Percentiles rank a stretch among this genome's conserved stretches.
Conservation (phyloP, 495 filamentous ascomycete species). For the Penicillium salamii region DNA sequence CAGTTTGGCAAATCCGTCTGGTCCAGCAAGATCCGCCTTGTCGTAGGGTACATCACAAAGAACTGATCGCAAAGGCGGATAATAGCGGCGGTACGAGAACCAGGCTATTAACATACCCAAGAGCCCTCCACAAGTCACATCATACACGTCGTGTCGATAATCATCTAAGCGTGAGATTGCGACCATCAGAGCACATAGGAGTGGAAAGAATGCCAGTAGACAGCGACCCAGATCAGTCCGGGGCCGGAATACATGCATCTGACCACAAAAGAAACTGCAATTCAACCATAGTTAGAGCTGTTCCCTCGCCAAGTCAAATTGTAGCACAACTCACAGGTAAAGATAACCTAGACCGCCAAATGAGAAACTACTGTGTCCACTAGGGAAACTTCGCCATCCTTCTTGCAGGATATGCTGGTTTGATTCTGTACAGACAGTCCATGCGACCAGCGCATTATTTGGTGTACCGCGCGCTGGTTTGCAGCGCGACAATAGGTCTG, state of each 20-base stretch:
- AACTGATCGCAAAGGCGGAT: slow-evolving; percentile 47
- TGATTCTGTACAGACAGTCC: slow-evolving; percentile 77
- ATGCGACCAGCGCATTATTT: slow-evolving; percentile 62
- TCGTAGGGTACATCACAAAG: slow-evolving; percentile 56
- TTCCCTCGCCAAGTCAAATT: no score
- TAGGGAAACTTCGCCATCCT: slow-evolving; percentile 91
- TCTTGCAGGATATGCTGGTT: slow-evolving; percentile 79
- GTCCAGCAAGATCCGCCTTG: slow-evolving; percentile 30
- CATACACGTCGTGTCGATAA: slow-evolving; percentile 92
- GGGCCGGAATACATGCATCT: slow-evolving; percentile 76
- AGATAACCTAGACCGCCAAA: slow-evolving; percentile 86
- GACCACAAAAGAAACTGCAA: slow-evolving; percentile 66
- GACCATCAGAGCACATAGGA: slow-evolving; percentile 80
- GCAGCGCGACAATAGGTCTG: slow-evolving; percentile 88
- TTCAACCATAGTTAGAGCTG: background rate
- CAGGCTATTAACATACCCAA: slow-evolving; percentile 73
- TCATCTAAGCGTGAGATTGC: slow-evolving; percentile 90
- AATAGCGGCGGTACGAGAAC: slow-evolving; percentile 79
- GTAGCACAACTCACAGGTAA: slow-evolving; percentile 46
- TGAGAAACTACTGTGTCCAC: slow-evolving; percentile 81
- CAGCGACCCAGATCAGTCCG: slow-evolving; percentile 64
- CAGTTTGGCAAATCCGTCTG: slow-evolving; percentile 41
- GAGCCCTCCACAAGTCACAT: slow-evolving; percentile 74
- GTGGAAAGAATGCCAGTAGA: slow-evolving; percentile 57
- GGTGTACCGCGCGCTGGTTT: slow-evolving; percentile 66